Conservation (phyloP, 2,329 filamentous ascomycete genomes). For the Talaromyces rugulosus region DNA sequence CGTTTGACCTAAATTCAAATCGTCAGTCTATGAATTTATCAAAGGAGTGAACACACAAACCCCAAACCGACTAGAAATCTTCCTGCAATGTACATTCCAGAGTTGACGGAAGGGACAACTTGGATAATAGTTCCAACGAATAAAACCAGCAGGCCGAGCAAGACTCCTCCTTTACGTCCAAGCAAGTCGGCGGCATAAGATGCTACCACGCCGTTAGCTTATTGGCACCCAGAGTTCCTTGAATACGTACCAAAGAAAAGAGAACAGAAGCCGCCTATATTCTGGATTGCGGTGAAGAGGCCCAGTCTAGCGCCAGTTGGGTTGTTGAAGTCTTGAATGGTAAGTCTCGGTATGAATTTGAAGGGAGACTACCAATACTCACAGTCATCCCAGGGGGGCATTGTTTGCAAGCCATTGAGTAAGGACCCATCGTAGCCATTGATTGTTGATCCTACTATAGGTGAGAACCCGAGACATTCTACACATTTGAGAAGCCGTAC, state of each 20-base stretch:
- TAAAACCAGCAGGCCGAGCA: constrained; percentile 15
- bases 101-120: neutral
- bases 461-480: constrained; percentile 14
- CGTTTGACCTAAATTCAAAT: neutral
- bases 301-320: constrained; percentile 38
- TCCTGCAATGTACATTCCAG: constrained; percentile 4
- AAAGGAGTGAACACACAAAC: constrained; percentile 2
- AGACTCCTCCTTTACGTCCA: constrained; percentile 15
- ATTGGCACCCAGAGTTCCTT: neutral
- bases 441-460: constrained; percentile 10
- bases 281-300: constrained; percentile 43
- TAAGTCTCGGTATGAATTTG: constrained; percentile 8
- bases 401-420: constrained; percentile 18
- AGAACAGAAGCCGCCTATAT: constrained; percentile 25
- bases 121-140: constrained; percentile 18
- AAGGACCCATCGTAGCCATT: constrained; percentile 19
- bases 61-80: constrained; percentile 17
- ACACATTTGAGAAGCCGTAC: constrained; percentile 11
- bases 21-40: neutral
- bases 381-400: constrained; percentile 17
- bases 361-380: neutral
- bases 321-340: constrained; percentile 24
- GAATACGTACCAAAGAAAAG: constrained; percentile 15
- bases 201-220: constrained; percentile 2
- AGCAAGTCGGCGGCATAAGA: constrained; percentile 18